Conservation (phyloP, 805 yeast genomes). For the Candida ovalis region DNA sequence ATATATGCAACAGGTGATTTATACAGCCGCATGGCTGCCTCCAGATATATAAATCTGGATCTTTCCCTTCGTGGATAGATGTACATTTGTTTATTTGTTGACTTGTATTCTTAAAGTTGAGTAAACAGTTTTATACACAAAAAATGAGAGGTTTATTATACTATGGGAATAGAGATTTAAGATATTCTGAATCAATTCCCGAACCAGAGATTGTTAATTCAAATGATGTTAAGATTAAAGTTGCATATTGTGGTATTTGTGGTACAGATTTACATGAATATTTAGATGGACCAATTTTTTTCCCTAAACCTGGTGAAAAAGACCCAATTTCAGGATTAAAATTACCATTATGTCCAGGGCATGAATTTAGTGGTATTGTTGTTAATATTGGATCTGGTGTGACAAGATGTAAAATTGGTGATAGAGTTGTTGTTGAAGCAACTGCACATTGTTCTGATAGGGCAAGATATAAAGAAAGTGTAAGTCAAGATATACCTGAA, state of each 20-base stretch:
- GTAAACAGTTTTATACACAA: neutral
- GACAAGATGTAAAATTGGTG: slow-evolving; percentile 42
- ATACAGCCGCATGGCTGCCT: too few relatives aligned
- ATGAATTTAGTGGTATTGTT: slow-evolving; percentile 29
- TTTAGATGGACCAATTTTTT: slow-evolving; percentile 56
- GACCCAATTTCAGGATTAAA: slow-evolving; percentile 38
- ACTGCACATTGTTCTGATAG: slow-evolving; percentile 47
- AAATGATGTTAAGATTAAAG: slow-evolving; percentile 30
- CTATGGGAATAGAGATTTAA: slow-evolving; percentile 42
- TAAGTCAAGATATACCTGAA: slow-evolving; percentile 30
- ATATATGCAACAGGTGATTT: too few relatives aligned
- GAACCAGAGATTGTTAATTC: slow-evolving; percentile 24
- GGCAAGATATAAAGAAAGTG: slow-evolving; percentile 28
- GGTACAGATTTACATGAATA: slow-evolving; percentile 62
- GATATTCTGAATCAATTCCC: slow-evolving; percentile 33
- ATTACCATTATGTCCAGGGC: slow-evolving; percentile 36
- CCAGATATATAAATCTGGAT: too few relatives aligned
- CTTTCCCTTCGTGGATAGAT: too few relatives aligned
- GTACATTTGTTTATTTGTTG: too few relatives aligned
- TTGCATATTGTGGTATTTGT: slow-evolving; percentile 56
- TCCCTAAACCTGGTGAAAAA: slow-evolving; percentile 29
- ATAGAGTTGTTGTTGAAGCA: slow-evolving; percentile 61
- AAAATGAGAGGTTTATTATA: slow-evolving; percentile 47
- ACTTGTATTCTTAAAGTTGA: neutral
- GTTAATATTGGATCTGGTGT: slow-evolving; percentile 44